Base-by-base conservation (phyloP, 2,329 filamentous ascomycete genomes). In the Sclerotinia sclerotiorum region DNA sequence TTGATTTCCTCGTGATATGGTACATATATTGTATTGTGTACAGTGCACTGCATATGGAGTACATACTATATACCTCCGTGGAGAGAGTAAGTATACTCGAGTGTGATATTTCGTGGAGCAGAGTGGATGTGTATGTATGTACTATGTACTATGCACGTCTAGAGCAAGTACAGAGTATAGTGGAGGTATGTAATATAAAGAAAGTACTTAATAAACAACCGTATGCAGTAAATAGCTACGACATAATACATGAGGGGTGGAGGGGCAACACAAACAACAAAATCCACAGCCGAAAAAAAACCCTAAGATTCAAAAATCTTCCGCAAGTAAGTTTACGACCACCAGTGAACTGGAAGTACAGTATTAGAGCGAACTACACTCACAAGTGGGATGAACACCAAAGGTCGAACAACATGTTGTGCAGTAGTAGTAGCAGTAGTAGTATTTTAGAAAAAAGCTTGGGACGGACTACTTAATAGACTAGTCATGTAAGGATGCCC, bases 401-500 rank as follows among this genome's bases (percentile, higher is more conserved):
- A 48, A 32, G 21, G 27, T 32, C 32, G 57, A 48, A 61, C 57
- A 49, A 49, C 44, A 62, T 62, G 32, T 49, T 44, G 46, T 62
- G 58, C 58, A 62, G 58, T 49, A 49, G 58, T 5, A 5, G 7
- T 29, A 29, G 58, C 58, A 49, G 58, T 5, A 5, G 7, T 29
- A 29, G 58, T 44, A 29, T 29, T 5, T 32, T 29, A 11, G 21
- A 39, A 27, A 62, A 39, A 49, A 49, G 39, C 39, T n/a, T 19
- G 21, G 46, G 15, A 49, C 29, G 11, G 32, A 35, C 27, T 27
- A 35, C 21, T 8, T 27, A 24, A 19, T 13, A 39, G 7, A 51
- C 60, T 62, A 62, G 29, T 62, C 32, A 62, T 62, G 60, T 62
- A 46, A n/a, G 35, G 29, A 51, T 51, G 60, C 60, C 60, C 60